These are phyloP conservation scores for Parathielavia appendiculata DNA, from an alignment of 495 filamentous ascomycete genomes.

Conservation along the genomic window DNA sequence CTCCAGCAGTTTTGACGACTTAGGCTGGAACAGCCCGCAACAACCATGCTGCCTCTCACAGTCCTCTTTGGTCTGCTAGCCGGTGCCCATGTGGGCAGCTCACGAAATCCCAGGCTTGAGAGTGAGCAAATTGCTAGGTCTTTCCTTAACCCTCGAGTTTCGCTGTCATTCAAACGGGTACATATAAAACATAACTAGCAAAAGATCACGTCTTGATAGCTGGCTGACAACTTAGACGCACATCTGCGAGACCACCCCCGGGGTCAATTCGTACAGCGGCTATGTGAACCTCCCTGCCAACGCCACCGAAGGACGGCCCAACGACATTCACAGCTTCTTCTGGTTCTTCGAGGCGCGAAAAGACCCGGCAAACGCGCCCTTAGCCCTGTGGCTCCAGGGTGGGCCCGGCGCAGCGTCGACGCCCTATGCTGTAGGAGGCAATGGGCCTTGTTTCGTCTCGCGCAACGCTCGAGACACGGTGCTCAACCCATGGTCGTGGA, in stretches of 20 bases:
- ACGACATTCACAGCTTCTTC: slow-evolving; percentile 69
- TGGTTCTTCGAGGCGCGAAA: slow-evolving; percentile 67
- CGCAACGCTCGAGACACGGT: slow-evolving; percentile 43
- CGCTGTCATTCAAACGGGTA: not conserved
- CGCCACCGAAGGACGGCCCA: slow-evolving; percentile 39
- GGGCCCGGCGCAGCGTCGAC: slow-evolving; percentile 56
- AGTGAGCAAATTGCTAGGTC: not conserved
- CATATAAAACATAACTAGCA: not conserved
- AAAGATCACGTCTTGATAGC: not conserved
- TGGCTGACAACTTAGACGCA: slow-evolving; percentile 12
- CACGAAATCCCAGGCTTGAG: not conserved
- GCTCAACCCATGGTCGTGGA: slow-evolving; percentile 54
- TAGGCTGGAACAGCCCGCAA: too few relatives aligned
- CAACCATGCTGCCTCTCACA: too few relatives aligned
- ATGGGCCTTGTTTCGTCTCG: slow-evolving; percentile 40
- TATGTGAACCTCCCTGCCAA: slow-evolving; percentile 41
- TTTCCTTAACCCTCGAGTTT: not conserved
- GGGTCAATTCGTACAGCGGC: slow-evolving; percentile 41
- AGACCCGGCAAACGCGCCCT: slow-evolving; percentile 49
- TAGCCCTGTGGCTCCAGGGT: slow-evolving; percentile 62
- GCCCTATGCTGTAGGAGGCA: slow-evolving; percentile 57
- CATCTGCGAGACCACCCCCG: slow-evolving; percentile 28
- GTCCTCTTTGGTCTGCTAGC: not conserved
- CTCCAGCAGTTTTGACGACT: too few relatives aligned
- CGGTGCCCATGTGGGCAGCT: too few relatives aligned